These are phyloP conservation scores for Alternaria sp. DNA, from an alignment of 2,329 filamentous ascomycete species.

Conservation along the genomic window DNA sequence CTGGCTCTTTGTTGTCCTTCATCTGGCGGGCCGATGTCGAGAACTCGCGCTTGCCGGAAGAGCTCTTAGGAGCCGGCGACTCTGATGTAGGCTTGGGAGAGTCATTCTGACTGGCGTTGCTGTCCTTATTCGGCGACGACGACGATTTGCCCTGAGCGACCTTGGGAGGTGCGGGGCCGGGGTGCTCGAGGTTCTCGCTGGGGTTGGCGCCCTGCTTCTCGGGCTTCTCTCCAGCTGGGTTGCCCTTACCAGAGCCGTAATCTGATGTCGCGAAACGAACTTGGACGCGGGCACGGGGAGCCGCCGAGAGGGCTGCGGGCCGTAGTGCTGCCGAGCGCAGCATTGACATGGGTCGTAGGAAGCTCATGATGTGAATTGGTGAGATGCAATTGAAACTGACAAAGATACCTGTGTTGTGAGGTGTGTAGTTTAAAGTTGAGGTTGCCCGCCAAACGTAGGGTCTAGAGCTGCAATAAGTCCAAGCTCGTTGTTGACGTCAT, in stretches of 20 bases:
- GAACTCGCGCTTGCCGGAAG: slow-evolving; percentile 15
- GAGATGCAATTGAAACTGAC: slow-evolving; percentile 3
- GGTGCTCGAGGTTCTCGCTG: slow-evolving; percentile 52
- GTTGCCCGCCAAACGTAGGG: background rate
- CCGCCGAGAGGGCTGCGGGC: slow-evolving; percentile 28
- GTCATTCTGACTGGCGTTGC: slow-evolving; percentile 13
- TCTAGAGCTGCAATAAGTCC: slow-evolving; percentile 4
- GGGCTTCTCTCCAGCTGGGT: slow-evolving; percentile 53
- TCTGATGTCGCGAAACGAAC: slow-evolving; percentile 47
- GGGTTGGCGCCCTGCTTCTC: slow-evolving; percentile 51
- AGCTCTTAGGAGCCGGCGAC: slow-evolving; percentile 6
- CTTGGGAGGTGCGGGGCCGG: slow-evolving; percentile 53
- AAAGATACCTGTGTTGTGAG: background rate
- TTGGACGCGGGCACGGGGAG: slow-evolving; percentile 37
- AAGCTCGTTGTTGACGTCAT: slow-evolving; percentile 14
- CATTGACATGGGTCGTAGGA: slow-evolving; percentile 37
- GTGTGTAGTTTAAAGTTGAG: background rate
- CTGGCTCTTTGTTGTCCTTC: slow-evolving; percentile 24
- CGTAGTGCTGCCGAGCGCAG: slow-evolving; percentile 36
- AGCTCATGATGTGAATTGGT: slow-evolving; percentile 34
- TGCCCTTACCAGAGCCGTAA: slow-evolving; percentile 53
- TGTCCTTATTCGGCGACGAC: slow-evolving; percentile 38
- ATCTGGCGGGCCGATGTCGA: slow-evolving; percentile 17
- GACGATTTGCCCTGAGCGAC: slow-evolving; percentile 45
- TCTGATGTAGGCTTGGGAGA: slow-evolving; percentile 11